Evolutionary conservation across 192 early-diverging fungal species (phyloP), one percentile per base, ranked within the genome.

Genomic region (Fimicolochytrium jonesii): DNA sequence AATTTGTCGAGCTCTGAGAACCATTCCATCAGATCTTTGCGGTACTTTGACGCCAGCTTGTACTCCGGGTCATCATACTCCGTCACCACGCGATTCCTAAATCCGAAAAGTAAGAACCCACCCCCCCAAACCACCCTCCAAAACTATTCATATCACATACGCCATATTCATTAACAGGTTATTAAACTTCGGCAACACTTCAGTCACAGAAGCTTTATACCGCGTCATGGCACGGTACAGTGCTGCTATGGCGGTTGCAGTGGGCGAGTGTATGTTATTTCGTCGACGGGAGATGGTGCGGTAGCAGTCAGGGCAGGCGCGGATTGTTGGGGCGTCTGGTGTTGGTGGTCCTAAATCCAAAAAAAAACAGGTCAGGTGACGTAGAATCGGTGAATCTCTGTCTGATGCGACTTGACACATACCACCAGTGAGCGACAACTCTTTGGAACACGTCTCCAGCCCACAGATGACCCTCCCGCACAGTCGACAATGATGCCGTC

Each of bases 401-500:
- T n/a, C n/a, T n/a, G n/a, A n/a, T n/a, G n/a, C n/a, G n/a, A n/a
- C n/a, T n/a, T n/a, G n/a, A n/a, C n/a, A n/a, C n/a, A n/a, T n/a
- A n/a, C n/a, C n/a, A n/a, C n/a, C n/a, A n/a, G n/a, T n/a, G n/a
- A n/a, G n/a, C n/a, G n/a, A n/a, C n/a, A n/a, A n/a, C n/a, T n/a
- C n/a, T 9, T 6, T 53, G 0, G 54, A 56, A 41, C 74, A 76
- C 4, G 62, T 65, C 1, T 46, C 50, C 15, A 37, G 7, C 1
- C 75, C 75, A 30, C 80, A 82, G 0, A 82, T 66, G 17, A 82
- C 67, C 6, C 68, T 47, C 3, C 80, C 80, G 47, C 80, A 82
- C 34, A 82, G 50, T 41, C 80, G 72, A 58, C 80, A 82, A 48
- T 82, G 80, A 52, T 82, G 80, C 29, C 72, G 67, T 11, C 80